phyloP scores from a whole-genome alignment of 1,284 basidiomycete species.

The Pseudozyma hubeiensis region DNA sequence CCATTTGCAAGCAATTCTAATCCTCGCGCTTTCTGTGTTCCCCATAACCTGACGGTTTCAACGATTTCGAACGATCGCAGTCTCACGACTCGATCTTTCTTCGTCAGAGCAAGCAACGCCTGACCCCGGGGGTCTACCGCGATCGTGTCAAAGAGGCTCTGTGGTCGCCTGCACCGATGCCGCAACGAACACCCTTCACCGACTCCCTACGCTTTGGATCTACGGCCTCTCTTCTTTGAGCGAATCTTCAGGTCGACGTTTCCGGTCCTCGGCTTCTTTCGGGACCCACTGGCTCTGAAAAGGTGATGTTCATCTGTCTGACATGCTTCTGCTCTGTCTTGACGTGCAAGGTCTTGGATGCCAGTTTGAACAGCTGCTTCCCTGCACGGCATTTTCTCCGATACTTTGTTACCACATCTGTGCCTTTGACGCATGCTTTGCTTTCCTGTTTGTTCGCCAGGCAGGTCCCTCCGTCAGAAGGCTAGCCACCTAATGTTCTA shows the following conservation, averaged over 20 bases:
- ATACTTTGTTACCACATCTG: too few relatives aligned
- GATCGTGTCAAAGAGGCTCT: background rate
- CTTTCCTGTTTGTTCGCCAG: too few relatives aligned
- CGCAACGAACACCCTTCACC: background rate
- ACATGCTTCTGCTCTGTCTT: background rate
- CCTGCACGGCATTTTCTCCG: background rate
- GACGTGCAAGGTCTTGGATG: too few relatives aligned
- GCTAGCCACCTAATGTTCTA: too few relatives aligned
- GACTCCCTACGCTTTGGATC: background rate
- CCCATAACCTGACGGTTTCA: constrained; percentile 1
- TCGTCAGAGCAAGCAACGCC: background rate
- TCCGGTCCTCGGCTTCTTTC: background rate
- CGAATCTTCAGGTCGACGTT: background rate
- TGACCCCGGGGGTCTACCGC: background rate
- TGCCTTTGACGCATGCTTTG: too few relatives aligned
- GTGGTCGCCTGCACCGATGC: too few relatives aligned
- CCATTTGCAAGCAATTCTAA: constrained; percentile 23
- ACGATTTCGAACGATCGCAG: constrained; percentile 7
- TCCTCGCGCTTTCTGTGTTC: constrained; percentile 12
- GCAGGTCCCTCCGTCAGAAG: too few relatives aligned
- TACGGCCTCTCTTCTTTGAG: background rate
- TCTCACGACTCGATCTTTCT: background rate
- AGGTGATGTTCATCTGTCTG: constrained; percentile 8
- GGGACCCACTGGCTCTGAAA: background rate
- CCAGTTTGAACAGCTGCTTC: background rate